Evolutionary conservation across 2,329 filamentous ascomycete genomes (phyloP).

Genomic region (Trichoderma guizhouense): DNA sequence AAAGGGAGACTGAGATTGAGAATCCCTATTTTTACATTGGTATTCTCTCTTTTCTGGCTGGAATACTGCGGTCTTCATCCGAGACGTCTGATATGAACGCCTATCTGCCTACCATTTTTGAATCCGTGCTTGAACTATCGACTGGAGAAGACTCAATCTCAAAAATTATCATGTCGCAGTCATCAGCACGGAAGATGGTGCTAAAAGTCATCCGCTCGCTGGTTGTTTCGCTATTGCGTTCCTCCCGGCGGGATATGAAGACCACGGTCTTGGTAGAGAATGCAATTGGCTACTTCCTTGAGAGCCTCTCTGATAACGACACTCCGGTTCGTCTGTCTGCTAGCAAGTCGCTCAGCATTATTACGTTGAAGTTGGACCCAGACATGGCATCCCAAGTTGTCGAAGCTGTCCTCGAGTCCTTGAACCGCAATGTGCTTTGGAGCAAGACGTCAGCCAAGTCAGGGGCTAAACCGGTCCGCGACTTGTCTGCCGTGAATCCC

Average conservation of each 20-base stretch:
- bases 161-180: constrained; percentile 62
- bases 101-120: constrained; percentile 64
- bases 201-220: constrained; percentile 83
- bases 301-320: constrained; percentile 77
- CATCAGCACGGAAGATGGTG: constrained; percentile 74
- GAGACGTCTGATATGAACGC: constrained; percentile 71
- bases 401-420: constrained; percentile 75
- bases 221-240: constrained; percentile 61
- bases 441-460: constrained; percentile 37
- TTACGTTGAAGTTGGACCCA: constrained; percentile 73
- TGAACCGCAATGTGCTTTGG: constrained; percentile 56
- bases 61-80: constrained; percentile 64
- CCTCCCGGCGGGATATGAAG: constrained; percentile 39
- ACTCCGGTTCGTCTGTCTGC: constrained; percentile 87
- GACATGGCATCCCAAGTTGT: constrained; percentile 85
- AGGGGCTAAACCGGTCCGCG: constrained; percentile 41
- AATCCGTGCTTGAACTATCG: constrained; percentile 58
- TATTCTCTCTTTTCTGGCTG: constrained; percentile 73
- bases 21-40: constrained; percentile 76
- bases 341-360: constrained; percentile 86
- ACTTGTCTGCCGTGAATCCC: constrained; percentile 73
- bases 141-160: constrained; percentile 47
- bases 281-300: constrained; percentile 76
- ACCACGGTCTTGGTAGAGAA: constrained; percentile 66
- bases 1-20: constrained; percentile 33